Conservation (phyloP, 495 filamentous ascomycete genomes). For the Penicillium bialowiezense region DNA sequence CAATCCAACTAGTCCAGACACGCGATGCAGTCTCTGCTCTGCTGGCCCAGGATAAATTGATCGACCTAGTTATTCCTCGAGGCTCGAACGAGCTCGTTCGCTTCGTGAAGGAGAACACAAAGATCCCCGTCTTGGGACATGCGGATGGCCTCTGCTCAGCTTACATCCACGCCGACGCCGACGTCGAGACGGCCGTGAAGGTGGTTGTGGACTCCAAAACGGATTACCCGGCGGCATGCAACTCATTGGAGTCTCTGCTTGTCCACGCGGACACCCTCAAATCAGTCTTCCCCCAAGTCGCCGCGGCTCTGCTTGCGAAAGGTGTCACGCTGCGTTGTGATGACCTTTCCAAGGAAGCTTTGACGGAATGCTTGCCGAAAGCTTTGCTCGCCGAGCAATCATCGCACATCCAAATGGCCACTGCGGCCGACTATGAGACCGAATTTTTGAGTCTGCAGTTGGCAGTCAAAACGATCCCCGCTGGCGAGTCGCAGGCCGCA, state of each 20-base stretch:
- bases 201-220: constrained; percentile 91
- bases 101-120: constrained; percentile 83
- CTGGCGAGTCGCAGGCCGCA: constrained; percentile 20
- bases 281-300: constrained; percentile 68
- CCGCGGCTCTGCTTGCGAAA: constrained; percentile 65
- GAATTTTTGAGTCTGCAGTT: constrained; percentile 87
- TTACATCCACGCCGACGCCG: constrained; percentile 81
- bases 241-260: constrained; percentile 84
- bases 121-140: constrained; percentile 94
- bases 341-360: constrained; percentile 55
- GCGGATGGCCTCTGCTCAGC: constrained; percentile 91
- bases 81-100: constrained; percentile 92
- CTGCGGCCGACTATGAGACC: constrained; percentile 72
- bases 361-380: constrained; percentile 39
- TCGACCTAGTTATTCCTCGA: constrained; percentile 93
- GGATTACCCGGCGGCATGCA: constrained; percentile 95
- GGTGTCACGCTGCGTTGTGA: constrained; percentile 89
- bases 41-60: constrained; percentile 75
- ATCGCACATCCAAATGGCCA: constrained; percentile 58
- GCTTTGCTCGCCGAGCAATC: constrained; percentile 32
- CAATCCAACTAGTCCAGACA: constrained; percentile 90
- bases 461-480: constrained; percentile 74
- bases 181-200: constrained; percentile 65
- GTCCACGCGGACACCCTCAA: constrained; percentile 70
- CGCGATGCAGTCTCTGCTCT: constrained; percentile 84